Conservation (phyloP, 164 flowering plant genomes). For the Macadamia tetraphylla region DNA sequence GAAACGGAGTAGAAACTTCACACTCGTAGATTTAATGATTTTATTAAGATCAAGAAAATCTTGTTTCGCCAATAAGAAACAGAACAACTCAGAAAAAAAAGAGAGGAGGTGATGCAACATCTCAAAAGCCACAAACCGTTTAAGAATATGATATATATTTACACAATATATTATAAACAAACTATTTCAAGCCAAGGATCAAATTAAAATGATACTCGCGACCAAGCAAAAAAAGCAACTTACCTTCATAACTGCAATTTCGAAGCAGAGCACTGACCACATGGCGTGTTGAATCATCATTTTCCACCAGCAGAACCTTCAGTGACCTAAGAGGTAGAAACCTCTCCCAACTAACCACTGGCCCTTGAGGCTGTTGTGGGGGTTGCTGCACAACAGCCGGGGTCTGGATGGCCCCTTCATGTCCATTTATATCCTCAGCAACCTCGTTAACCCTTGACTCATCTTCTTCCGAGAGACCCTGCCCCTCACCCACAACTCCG, state of each 20-base stretch:
- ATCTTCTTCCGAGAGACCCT: constrained; percentile 38
- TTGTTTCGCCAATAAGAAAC: background rate
- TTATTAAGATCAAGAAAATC: background rate
- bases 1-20: background rate
- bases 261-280: constrained; percentile 58
- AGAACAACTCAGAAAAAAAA: background rate
- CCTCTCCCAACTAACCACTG: constrained; percentile 54
- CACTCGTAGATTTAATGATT: constrained; percentile 1
- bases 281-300: constrained; percentile 65
- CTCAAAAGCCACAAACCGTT: background rate
- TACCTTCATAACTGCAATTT: constrained; percentile 69
- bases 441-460: constrained; percentile 31
- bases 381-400: constrained; percentile 23
- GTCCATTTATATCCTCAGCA: constrained; percentile 18
- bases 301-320: constrained; percentile 57
- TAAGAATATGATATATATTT: background rate
- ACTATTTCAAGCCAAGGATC: background rate
- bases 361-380: constrained; percentile 44
- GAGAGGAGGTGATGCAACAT: background rate
- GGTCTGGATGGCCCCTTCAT: constrained; percentile 12
- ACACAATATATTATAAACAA: background rate
- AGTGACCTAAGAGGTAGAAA: constrained; percentile 52
- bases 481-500: constrained; percentile 43
- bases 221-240: constrained; percentile 4
- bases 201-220: background rate